Evolutionary conservation across 352 stramenopile species (phyloP).

Genomic region (Globisporangium mamillatum): DNA sequence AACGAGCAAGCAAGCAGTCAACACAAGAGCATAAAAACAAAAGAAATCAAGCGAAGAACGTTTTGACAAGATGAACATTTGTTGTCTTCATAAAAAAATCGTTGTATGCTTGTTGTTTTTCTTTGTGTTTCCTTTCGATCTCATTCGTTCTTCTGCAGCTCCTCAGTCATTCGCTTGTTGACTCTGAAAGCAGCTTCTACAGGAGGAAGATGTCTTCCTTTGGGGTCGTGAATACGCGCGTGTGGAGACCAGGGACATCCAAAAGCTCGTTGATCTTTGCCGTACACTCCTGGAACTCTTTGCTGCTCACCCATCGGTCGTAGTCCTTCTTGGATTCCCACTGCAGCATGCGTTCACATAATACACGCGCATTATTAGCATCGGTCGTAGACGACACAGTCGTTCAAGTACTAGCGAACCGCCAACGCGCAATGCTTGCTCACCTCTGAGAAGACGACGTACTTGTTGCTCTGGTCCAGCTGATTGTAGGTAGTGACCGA

Average conservation of each 20-base stretch:
- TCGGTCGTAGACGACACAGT: not conserved
- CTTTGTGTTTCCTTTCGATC: not conserved
- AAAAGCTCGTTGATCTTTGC: slow-evolving; percentile 83
- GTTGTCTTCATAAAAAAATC: not conserved
- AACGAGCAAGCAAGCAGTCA: slow-evolving; percentile 1
- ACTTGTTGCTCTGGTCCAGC: slow-evolving; percentile 81
- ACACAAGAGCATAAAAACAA: slow-evolving; percentile 5
- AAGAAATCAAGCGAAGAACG: not conserved
- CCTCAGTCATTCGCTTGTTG: not conserved
- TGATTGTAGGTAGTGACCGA: slow-evolving; percentile 78
- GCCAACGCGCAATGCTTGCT: not conserved
- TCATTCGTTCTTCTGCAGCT: not conserved
- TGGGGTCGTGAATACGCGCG: slow-evolving; percentile 74
- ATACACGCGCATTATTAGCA: slow-evolving; percentile 2
- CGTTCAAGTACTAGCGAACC: not conserved
- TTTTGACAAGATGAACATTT: not conserved
- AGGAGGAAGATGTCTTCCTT: slow-evolving; percentile 86
- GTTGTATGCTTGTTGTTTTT: not conserved
- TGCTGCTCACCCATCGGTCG: slow-evolving; percentile 72
- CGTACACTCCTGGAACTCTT: slow-evolving; percentile 77
- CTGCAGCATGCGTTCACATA: slow-evolving; percentile 20
- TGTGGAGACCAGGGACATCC: slow-evolving; percentile 78
- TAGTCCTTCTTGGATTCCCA: slow-evolving; percentile 82
- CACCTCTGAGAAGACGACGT: slow-evolving; percentile 88
- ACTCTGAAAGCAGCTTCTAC: slow-evolving; percentile 19